phyloP scores from a whole-genome alignment of 192 early-diverging fungal genomes.

The Pilobolus umbonatus region DNA sequence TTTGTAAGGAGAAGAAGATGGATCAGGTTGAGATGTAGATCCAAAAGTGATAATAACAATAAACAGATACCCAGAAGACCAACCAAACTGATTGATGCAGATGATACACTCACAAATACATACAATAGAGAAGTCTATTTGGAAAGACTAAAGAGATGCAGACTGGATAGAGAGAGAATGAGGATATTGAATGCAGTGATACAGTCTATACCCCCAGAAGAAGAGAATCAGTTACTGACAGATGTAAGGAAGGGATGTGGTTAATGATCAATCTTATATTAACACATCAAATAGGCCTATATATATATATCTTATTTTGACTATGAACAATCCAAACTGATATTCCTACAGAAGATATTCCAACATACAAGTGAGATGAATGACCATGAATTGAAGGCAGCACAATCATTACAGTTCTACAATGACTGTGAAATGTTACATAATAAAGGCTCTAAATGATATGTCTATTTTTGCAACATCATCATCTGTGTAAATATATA shows the following conservation, averaged over 20 bases:
- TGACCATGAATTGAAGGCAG: neutral
- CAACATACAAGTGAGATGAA: neutral
- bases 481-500: no score
- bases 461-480: no score
- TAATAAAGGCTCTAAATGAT: slow-evolving; percentile 8
- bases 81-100: neutral
- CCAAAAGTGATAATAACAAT: neutral
- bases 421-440: neutral
- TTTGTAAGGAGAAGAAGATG: slow-evolving; percentile 14
- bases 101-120: no score
- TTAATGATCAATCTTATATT: neutral
- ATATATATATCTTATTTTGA: slow-evolving; percentile 1
- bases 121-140: neutral
- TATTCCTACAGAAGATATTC: neutral
- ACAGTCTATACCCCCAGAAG: neutral
- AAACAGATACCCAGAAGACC: neutral
- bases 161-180: slow-evolving; percentile 7
- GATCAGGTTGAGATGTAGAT: slow-evolving; percentile 5
- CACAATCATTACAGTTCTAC: slow-evolving; percentile 3
- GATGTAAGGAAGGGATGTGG: neutral
- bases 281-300: neutral
- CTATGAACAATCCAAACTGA: slow-evolving; percentile 1
- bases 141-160: neutral
- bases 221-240: neutral
- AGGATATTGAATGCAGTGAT: neutral